Percentiles rank a stretch among this genome's conserved stretches.
phyloP scores from a whole-genome alignment of 2,329 filamentous ascomycete species.

The Xylaria sp. region DNA sequence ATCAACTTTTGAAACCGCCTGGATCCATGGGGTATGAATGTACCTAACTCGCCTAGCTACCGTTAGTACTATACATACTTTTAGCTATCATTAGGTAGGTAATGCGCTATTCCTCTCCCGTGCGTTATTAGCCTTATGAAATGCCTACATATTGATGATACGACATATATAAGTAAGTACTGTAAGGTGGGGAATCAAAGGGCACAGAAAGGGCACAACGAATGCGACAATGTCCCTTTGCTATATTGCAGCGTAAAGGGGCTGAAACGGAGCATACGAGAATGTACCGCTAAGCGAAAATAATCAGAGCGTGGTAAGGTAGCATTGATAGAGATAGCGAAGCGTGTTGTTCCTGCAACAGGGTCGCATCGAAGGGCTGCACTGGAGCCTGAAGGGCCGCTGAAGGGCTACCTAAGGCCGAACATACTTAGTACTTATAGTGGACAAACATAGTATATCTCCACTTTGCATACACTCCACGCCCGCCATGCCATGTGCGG shows the following conservation, averaged over 20 bases:
- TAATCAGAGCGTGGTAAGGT: neutral
- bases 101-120: neutral
- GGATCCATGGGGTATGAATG: neutral
- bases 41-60: no score
- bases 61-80: no score
- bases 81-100: no score
- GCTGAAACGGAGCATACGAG: slow-evolving; percentile 6
- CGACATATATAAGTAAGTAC: no score
- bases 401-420: neutral
- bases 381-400: neutral
- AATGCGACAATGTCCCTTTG: neutral
- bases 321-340: neutral
- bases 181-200: no score
- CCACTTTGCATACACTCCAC: no score
- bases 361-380: neutral
- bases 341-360: neutral
- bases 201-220: neutral
- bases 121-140: neutral
- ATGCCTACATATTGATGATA: no score
- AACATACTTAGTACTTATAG: no score
- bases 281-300: neutral
- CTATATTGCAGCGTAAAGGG: neutral
- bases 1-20: slow-evolving; percentile 26
- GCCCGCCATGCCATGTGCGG: neutral
- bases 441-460: no score